These are phyloP conservation scores for Termitomyces sp. DNA, from an alignment of 768 basidiomycete species.

Conservation along the genomic window DNA sequence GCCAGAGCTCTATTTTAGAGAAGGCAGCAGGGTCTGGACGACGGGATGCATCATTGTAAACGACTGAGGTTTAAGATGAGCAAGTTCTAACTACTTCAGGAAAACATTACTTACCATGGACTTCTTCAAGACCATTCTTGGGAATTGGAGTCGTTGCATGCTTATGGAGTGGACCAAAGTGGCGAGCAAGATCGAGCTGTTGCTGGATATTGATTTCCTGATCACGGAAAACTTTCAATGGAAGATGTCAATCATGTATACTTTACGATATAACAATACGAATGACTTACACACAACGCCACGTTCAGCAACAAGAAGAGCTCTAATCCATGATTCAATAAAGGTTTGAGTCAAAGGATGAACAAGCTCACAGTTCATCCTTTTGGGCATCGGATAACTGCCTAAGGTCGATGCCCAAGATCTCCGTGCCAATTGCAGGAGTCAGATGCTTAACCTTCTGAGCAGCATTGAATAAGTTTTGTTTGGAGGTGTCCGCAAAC, in stretches of 20 bases:
- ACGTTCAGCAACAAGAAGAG: slow-evolving; percentile 71
- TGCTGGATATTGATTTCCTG: slow-evolving; percentile 68
- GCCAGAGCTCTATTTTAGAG: slow-evolving; percentile 76
- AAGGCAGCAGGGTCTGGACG: slow-evolving; percentile 64
- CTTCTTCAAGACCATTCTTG: slow-evolving; percentile 70
- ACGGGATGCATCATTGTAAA: slow-evolving; percentile 64
- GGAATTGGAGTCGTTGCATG: slow-evolving; percentile 83
- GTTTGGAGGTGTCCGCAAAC: slow-evolving; percentile 70
- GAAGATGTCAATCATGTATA: background rate
- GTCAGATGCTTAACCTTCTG: slow-evolving; percentile 66
- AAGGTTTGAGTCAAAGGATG: background rate
- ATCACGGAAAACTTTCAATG: slow-evolving; percentile 65
- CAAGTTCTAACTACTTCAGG: slow-evolving; percentile 5
- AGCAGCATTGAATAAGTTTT: slow-evolving; percentile 59
- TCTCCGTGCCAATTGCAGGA: slow-evolving; percentile 72
- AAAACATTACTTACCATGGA: slow-evolving; percentile 56
- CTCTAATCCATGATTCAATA: slow-evolving; percentile 35
- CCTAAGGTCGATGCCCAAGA: slow-evolving; percentile 69
- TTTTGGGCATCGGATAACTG: slow-evolving; percentile 66
- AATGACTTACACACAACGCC: slow-evolving; percentile 61
- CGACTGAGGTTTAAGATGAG: slow-evolving; percentile 39
- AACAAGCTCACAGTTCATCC: slow-evolving; percentile 64
- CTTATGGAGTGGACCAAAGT: slow-evolving; percentile 77
- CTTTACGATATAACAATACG: background rate
- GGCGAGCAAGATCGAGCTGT: slow-evolving; percentile 67